These are phyloP conservation scores for Psilocybe cyanescens DNA, from an alignment of 768 basidiomycete genomes.

Conservation along the genomic window DNA sequence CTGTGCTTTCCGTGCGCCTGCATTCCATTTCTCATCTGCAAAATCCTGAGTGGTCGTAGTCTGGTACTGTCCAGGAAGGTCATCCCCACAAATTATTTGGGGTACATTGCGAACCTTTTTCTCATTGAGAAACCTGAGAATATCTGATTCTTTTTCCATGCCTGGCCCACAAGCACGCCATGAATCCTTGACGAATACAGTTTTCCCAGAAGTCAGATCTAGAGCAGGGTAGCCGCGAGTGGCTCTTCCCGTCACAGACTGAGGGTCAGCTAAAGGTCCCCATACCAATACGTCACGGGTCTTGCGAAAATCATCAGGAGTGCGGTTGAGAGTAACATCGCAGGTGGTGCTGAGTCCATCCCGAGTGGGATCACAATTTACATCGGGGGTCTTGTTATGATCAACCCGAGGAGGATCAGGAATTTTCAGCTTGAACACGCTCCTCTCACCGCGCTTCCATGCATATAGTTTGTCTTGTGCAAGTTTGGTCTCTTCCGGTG, in stretches of 20 bases:
- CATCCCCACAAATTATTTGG: slow-evolving; percentile 28
- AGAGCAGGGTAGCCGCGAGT: slow-evolving; percentile 27
- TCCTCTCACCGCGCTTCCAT: background rate
- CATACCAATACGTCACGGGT: slow-evolving; percentile 20
- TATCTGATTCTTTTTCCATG: slow-evolving; percentile 23
- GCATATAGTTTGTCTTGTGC: slow-evolving; percentile 10
- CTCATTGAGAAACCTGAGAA: slow-evolving; percentile 21
- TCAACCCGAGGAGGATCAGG: slow-evolving; percentile 11
- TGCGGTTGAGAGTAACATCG: no score
- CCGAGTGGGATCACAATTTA: no score
- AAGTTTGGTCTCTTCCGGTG: slow-evolving; percentile 4
- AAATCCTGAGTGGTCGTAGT: slow-evolving; percentile 18
- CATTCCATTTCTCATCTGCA: slow-evolving; percentile 13
- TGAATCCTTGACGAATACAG: slow-evolving; percentile 33
- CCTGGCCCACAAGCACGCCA: slow-evolving; percentile 24
- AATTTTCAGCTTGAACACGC: background rate
- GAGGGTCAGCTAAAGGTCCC: slow-evolving; percentile 13
- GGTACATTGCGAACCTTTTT: slow-evolving; percentile 27
- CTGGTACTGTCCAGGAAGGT: slow-evolving; percentile 21
- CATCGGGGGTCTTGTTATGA: background rate
- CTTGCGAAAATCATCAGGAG: background rate
- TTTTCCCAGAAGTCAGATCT: slow-evolving; percentile 9
- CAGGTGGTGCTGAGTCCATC: no score
- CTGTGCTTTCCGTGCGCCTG: background rate
- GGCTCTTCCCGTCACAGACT: slow-evolving; percentile 23